Conservation (phyloP, 2,329 filamentous ascomycete genomes). For the Ceratocystis albifundus region DNA sequence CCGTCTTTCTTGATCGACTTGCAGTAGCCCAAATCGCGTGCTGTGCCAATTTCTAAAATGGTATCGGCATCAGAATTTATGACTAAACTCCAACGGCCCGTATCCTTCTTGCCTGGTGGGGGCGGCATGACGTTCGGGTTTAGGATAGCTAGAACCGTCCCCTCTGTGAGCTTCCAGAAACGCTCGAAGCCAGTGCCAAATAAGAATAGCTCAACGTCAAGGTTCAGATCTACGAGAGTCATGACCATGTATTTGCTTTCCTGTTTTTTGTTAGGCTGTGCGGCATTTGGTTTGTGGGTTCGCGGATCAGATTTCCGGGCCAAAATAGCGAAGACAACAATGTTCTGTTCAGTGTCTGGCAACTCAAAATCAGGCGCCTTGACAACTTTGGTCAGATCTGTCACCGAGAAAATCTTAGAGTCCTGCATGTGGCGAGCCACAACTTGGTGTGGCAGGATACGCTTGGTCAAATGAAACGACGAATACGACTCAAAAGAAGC, state of each 20-base stretch:
- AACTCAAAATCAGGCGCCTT: constrained; percentile 73
- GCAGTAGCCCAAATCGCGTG: constrained; percentile 80
- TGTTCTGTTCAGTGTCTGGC: constrained; percentile 73
- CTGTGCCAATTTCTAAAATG: constrained; percentile 74
- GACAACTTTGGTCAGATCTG: constrained; percentile 67
- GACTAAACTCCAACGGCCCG: constrained; percentile 73
- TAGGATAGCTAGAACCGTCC: constrained; percentile 83
- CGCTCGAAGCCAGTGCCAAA: constrained; percentile 83
- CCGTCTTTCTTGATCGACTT: constrained; percentile 77
- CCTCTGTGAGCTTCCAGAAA: constrained; percentile 86
- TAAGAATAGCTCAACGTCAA: constrained; percentile 81
- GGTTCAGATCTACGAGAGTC: constrained; percentile 75
- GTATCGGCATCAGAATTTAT: constrained; percentile 79
- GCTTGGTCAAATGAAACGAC: constrained; percentile 66
- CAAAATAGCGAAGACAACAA: constrained; percentile 78
- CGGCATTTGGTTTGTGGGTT: constrained; percentile 37
- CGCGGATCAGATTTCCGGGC: constrained; percentile 79
- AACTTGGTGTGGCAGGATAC: constrained; percentile 69
- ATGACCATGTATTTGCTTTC: constrained; percentile 84
- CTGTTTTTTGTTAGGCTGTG: constrained; percentile 27
- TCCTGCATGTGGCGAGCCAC: constrained; percentile 65
- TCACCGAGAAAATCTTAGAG: constrained; percentile 66
- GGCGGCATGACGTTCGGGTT: constrained; percentile 90
- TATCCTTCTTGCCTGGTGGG: constrained; percentile 59
- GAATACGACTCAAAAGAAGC: constrained; percentile 77